Conservation (phyloP, 805 yeast genomes). For the Brettanomyces nanus region DNA sequence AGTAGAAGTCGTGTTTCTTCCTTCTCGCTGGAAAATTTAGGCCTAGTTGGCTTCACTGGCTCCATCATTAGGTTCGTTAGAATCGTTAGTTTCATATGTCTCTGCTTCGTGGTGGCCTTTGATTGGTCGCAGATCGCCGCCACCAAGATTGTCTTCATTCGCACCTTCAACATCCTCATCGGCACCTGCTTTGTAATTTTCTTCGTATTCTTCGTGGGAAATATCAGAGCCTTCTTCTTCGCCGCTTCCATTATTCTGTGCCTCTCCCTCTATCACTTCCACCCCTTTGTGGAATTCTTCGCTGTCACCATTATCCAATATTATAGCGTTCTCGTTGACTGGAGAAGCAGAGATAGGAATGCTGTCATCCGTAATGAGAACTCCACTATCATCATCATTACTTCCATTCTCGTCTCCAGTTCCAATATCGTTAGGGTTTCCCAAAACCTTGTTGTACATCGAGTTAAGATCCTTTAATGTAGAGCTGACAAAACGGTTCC, state of each 20-base stretch:
- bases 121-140: slow-evolving; percentile 31
- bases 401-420: slow-evolving; percentile 5
- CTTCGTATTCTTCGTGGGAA: slow-evolving; percentile 6
- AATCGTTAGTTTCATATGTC: slow-evolving; percentile 5
- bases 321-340: slow-evolving; percentile 21
- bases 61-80: slow-evolving; percentile 1
- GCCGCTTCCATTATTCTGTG: slow-evolving; percentile 18
- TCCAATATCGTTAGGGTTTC: slow-evolving; percentile 31
- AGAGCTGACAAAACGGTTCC: slow-evolving; percentile 45
- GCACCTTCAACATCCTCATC: slow-evolving; percentile 15
- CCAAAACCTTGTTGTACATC: slow-evolving; percentile 48
- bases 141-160: slow-evolving; percentile 14
- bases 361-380: slow-evolving; percentile 5
- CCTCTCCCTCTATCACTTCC: slow-evolving; percentile 18
- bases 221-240: slow-evolving; percentile 9
- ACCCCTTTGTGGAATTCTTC: slow-evolving; percentile 36
- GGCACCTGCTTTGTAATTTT: slow-evolving; percentile 15
- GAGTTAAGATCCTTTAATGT: slow-evolving; percentile 44
- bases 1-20: no score
- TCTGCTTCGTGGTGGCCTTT: slow-evolving; percentile 11
- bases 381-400: slow-evolving; percentile 1
- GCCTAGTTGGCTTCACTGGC: background rate
- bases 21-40: background rate
- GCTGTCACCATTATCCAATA: slow-evolving; percentile 32
- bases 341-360: slow-evolving; percentile 14